These are phyloP conservation scores for Alternaria triticina DNA, from an alignment of 2,329 filamentous ascomycete species.

Conservation along the genomic window DNA sequence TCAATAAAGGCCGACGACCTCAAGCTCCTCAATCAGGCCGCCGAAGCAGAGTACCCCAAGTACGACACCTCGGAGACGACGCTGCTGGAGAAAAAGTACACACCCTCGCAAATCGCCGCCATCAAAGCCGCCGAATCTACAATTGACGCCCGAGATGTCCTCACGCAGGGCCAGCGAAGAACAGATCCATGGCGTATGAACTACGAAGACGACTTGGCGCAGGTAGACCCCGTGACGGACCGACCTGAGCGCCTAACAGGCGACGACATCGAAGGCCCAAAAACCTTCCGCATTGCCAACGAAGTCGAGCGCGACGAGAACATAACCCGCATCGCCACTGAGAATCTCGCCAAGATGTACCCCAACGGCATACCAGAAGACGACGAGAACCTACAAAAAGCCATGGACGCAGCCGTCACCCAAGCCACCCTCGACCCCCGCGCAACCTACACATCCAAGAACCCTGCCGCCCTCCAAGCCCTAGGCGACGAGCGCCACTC, in stretches of 20 bases:
- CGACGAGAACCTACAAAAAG: conserved; percentile 27
- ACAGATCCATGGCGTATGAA: conserved; percentile 72
- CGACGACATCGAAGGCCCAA: conserved; percentile 29
- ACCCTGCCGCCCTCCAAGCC: conserved; percentile 56
- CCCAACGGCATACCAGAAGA: conserved; percentile 44
- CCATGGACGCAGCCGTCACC: conserved; percentile 40
- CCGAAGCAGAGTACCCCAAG: conserved; percentile 57
- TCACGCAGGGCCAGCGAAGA: conserved; percentile 73
- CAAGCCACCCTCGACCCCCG: conserved; percentile 52
- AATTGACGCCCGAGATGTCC: conserved; percentile 76
- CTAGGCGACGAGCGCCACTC: conserved; percentile 55
- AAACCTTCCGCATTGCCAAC: conserved; percentile 37
- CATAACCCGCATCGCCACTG: conserved; percentile 40
- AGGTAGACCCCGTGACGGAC: conserved; percentile 79
- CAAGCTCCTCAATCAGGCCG: conserved; percentile 41
- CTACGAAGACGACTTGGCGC: conserved; percentile 79
- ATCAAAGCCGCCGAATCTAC: conserved; percentile 81
- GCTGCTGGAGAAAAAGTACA: conserved; percentile 71
- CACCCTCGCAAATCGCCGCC: conserved; percentile 78
- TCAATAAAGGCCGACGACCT: conserved; percentile 54
- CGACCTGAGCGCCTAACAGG: conserved; percentile 49
- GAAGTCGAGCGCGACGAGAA: conserved; percentile 40
- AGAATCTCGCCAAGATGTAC: conserved; percentile 46
- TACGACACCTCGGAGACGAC: conserved; percentile 62
- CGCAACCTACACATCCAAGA: conserved; percentile 55